These are phyloP conservation scores for Delonix regia DNA, from an alignment of 306 rosid species.

Conservation along the genomic window DNA sequence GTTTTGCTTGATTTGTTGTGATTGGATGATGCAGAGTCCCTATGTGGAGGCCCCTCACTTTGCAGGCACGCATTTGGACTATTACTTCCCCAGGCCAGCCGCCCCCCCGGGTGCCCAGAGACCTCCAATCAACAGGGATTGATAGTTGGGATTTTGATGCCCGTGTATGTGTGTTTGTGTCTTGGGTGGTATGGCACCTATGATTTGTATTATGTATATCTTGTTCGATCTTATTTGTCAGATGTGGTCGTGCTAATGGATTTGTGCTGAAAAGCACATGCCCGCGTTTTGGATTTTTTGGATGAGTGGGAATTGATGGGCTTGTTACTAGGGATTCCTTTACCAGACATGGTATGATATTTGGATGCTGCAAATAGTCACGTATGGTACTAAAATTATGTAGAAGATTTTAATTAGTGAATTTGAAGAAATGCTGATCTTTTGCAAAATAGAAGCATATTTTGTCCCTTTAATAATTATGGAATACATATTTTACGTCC, in stretches of 20 bases:
- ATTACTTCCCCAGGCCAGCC: constrained; percentile 74
- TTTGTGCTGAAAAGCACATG: constrained; percentile 37
- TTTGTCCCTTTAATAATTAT: not conserved
- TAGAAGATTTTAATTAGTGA: not conserved
- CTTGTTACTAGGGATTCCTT: constrained; percentile 5
- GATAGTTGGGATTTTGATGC: constrained; percentile 35
- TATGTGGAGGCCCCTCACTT: constrained; percentile 83
- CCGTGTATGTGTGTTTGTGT: not conserved
- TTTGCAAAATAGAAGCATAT: not conserved
- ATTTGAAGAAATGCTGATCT: not conserved
- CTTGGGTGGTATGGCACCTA: constrained; percentile 22
- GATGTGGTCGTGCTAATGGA: constrained; percentile 34
- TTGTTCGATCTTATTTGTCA: constrained; percentile 35
- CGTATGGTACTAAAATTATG: not conserved
- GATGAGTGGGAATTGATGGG: not conserved
- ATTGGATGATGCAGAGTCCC: constrained; percentile 45
- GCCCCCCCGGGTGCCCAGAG: constrained; percentile 98
- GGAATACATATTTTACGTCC: not conserved
- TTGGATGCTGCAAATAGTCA: not conserved
- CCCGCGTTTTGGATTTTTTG: constrained; percentile 15
- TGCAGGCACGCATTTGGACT: constrained; percentile 54
- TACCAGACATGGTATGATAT: not conserved
- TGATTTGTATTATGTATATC: constrained; percentile 3
- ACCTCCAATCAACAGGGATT: constrained; percentile 63
- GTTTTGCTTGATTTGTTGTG: not conserved